These are phyloP conservation scores for Caulochytrium protostelioides DNA, from an alignment of 371 early-diverging fungal species.

Conservation along the genomic window DNA sequence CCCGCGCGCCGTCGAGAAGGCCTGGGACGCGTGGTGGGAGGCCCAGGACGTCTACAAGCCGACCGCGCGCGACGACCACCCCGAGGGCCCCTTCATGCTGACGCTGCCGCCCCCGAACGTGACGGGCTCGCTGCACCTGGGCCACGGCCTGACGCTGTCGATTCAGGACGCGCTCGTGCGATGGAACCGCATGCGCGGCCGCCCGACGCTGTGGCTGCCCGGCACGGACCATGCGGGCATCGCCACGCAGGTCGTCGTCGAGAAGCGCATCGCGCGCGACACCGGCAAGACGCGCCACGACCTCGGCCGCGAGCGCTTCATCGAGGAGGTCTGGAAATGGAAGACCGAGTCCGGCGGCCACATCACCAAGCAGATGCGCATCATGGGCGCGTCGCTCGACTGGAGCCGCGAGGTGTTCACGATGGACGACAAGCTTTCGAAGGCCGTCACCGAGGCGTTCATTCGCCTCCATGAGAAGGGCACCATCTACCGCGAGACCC, in stretches of 20 bases:
- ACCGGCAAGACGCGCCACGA: conserved; percentile 67
- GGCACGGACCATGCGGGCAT: conserved; percentile 99
- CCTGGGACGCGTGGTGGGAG: conserved; percentile 96
- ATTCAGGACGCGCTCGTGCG: conserved; percentile 95
- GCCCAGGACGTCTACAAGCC: conserved; percentile 83
- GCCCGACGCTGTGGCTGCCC: conserved; percentile 88
- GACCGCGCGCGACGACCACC: conserved; percentile 34
- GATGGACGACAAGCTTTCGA: conserved; percentile 59
- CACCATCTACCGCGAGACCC: conserved; percentile 87
- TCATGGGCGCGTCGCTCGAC: conserved; percentile 88
- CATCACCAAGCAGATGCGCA: conserved; percentile 80
- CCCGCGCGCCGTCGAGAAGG: conserved; percentile 79
- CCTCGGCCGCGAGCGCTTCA: conserved; percentile 80
- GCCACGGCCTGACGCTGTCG: conserved; percentile 91
- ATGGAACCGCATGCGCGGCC: conserved; percentile 95
- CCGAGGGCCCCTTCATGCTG: conserved; percentile 75
- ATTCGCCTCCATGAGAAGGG: conserved; percentile 88
- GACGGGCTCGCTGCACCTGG: conserved; percentile 94
- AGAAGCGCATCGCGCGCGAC: conserved; percentile 78
- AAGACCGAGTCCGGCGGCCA: conserved; percentile 68
- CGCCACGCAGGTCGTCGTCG: conserved; percentile 96
- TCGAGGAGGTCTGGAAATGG: conserved; percentile 91
- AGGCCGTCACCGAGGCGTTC: conserved; percentile 90
- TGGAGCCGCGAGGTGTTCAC: conserved; percentile 90
- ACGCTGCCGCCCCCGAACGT: conserved; percentile 98